These are phyloP conservation scores for Dalbergia cultrata DNA, from an alignment of 306 rosid genomes.

Conservation along the genomic window DNA sequence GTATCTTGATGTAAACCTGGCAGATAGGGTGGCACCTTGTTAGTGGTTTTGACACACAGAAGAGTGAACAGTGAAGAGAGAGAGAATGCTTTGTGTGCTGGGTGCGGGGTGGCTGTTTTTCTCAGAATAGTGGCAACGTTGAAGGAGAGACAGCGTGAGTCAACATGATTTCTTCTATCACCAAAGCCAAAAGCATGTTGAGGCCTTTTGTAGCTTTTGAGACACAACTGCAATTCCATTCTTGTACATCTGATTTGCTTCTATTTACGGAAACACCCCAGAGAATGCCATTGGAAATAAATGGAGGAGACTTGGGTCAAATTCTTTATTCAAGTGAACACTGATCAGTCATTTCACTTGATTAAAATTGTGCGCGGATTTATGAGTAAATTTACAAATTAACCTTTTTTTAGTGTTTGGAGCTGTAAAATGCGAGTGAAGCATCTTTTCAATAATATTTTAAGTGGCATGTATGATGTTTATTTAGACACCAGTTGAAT, in stretches of 20 bases:
- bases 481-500: no score
- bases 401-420: no score
- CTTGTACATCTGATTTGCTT: constrained; percentile 33
- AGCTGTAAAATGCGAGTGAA: no score
- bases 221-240: constrained; percentile 51
- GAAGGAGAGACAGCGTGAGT: constrained; percentile 68
- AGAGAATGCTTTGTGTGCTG: constrained; percentile 3
- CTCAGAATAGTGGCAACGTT: constrained; percentile 50
- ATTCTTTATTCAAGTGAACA: no score
- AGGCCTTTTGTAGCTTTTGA: constrained; percentile 70
- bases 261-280: constrained; percentile 45
- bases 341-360: no score
- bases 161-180: constrained; percentile 66
- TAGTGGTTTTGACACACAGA: constrained; percentile 47
- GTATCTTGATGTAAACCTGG: constrained; percentile 43
- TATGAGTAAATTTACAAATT: no score
- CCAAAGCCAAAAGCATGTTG: constrained; percentile 62
- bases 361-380: no score
- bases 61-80: constrained; percentile 50
- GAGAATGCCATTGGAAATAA: no score
- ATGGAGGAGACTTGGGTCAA: no score
- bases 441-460: no score
- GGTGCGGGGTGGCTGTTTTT: not conserved
- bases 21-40: constrained; percentile 43
- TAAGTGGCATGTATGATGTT: no score